Conservation (phyloP, 805 yeast genomes). For the Novakomyces olei region DNA sequence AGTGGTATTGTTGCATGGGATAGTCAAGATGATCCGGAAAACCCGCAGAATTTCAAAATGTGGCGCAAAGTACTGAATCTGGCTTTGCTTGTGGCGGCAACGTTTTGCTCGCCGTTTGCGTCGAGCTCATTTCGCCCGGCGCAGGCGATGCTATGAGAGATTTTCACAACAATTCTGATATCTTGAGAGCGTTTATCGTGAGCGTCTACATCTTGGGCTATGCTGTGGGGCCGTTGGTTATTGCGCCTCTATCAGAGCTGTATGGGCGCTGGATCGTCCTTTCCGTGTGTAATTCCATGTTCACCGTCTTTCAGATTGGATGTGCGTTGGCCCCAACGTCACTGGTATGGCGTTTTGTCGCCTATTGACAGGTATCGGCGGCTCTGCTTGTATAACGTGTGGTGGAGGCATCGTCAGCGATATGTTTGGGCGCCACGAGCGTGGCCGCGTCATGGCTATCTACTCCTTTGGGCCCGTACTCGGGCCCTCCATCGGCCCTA, state of each 20-base stretch:
- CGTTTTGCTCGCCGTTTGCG: background rate
- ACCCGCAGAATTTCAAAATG: background rate
- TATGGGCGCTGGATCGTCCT: no score
- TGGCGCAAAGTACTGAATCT: background rate
- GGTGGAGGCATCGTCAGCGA: background rate
- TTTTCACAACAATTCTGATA: background rate
- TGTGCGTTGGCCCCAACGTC: conserved; percentile 34
- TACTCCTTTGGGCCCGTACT: conserved; percentile 16
- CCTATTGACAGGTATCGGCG: conserved; percentile 30
- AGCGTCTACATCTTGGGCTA: conserved; percentile 66
- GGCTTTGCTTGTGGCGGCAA: background rate
- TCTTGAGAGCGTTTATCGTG: conserved; percentile 20
- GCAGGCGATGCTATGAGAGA: background rate
- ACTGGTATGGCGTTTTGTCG: conserved; percentile 28
- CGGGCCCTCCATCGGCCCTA: conserved; percentile 52
- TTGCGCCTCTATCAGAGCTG: conserved; percentile 69
- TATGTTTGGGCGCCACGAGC: background rate
- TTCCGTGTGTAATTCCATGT: no score
- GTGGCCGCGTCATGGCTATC: background rate
- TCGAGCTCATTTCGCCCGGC: background rate
- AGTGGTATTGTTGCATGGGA: no score
- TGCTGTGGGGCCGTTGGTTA: conserved; percentile 72
- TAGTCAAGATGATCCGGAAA: background rate
- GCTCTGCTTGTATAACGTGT: conserved; percentile 26
- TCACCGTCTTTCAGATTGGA: conserved; percentile 60